Percentiles rank a stretch among this genome's conserved stretches.
Conservation (phyloP, 2,329 filamentous ascomycete genomes). For the Neofusicoccum kwambonambiense region DNA sequence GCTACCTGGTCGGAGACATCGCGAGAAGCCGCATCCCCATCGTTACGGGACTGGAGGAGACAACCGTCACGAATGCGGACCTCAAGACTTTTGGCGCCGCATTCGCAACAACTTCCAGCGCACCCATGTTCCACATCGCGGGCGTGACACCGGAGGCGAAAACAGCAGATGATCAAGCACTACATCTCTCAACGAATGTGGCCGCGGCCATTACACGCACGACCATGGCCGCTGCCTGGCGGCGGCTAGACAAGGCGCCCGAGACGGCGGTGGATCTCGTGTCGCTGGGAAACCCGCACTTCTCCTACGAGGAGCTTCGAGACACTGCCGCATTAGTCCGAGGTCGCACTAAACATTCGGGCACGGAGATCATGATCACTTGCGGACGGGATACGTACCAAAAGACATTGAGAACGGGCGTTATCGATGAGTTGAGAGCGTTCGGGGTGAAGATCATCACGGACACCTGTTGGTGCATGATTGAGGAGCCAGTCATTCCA, state of each 20-base stretch:
- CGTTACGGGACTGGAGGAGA: conserved; percentile 34
- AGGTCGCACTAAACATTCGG: conserved; percentile 22
- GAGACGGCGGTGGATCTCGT: conserved; percentile 35
- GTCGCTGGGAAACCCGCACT: conserved; percentile 49
- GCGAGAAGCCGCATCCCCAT: conserved; percentile 36
- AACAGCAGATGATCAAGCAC: not conserved
- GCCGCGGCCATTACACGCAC: not conserved
- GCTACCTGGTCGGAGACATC: conserved; percentile 37
- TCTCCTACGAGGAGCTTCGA: conserved; percentile 38
- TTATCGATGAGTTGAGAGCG: conserved; percentile 29
- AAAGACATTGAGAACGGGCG: conserved; percentile 25
- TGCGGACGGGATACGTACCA: conserved; percentile 23
- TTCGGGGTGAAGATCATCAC: conserved; percentile 45
- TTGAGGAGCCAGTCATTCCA: conserved; percentile 41
- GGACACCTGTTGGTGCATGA: conserved; percentile 52
- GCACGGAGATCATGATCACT: not conserved
- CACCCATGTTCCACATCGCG: conserved; percentile 47
- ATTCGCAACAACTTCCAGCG: conserved; percentile 44
- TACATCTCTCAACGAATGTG: no score
- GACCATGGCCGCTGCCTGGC: not conserved
- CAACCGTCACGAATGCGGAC: conserved; percentile 28
- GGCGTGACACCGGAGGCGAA: conserved; percentile 42
- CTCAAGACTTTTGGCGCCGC: conserved; percentile 48
- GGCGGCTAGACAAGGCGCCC: conserved; percentile 2
- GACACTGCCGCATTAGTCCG: conserved; percentile 31